Conservation (phyloP, 1,139 yeast genomes). For the Candida neerlandica region DNA sequence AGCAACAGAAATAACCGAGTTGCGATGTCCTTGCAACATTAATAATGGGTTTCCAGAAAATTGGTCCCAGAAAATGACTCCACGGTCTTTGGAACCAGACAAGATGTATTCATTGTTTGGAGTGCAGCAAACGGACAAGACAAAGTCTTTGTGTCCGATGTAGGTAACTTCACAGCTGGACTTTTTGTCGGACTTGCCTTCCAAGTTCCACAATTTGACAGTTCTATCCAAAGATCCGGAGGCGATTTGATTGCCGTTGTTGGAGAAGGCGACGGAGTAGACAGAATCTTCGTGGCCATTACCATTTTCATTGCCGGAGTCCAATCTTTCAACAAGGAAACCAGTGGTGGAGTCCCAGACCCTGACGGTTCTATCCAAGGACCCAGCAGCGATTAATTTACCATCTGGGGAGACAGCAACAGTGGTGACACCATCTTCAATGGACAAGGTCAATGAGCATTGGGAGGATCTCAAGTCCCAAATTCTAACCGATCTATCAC, state of each 20-base stretch:
- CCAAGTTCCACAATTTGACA: constrained; percentile 91
- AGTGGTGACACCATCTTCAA: constrained; percentile 97
- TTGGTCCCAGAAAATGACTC: constrained; percentile 97
- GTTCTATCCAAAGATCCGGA: constrained; percentile 96
- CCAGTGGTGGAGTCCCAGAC: constrained; percentile 98
- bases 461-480: constrained; percentile 96
- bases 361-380: constrained; percentile 91
- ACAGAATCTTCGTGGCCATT: constrained; percentile 98
- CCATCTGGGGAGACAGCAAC: constrained; percentile 98
- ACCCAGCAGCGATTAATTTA: constrained; percentile 92
- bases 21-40: constrained; percentile 96
- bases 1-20: constrained; percentile 93
- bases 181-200: constrained; percentile 56
- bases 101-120: constrained; percentile 91
- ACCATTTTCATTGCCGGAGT: constrained; percentile 81
- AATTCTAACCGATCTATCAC: constrained; percentile 93
- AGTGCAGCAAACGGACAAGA: constrained; percentile 89
- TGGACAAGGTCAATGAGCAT: constrained; percentile 84
- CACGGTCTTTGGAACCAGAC: constrained; percentile 96
- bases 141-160: constrained; percentile 96
- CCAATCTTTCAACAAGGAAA: constrained; percentile 87
- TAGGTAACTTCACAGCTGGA: constrained; percentile 89
- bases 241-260: constrained; percentile 89
- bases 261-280: constrained; percentile 91
- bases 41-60: constrained; percentile 87